Base-by-base conservation (phyloP, 805 yeast species). In the Teunomyces pallodes region DNA sequence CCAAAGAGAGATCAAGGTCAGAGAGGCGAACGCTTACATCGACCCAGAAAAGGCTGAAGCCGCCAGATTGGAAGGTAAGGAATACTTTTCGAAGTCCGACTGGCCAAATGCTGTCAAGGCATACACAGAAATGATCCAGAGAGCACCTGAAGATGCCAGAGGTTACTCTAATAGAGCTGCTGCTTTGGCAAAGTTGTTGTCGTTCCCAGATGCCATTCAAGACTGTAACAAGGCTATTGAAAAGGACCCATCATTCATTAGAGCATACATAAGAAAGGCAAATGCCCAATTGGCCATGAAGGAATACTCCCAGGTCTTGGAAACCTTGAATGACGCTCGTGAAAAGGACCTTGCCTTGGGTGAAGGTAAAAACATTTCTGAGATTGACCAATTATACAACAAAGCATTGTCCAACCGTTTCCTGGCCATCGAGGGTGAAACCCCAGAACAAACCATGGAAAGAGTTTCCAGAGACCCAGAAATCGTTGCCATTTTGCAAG, bases 111-210 rank as follows among this genome's bases (percentile, higher is more conserved):
- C 98, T 17, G 97, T 94, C 39, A 87, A 87, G 67, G 87, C 96
- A 4, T 94, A 94, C 72, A 79, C 95, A 43, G 99, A 94, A 72
- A 94, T 94, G 91, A 77, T 92, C 60, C 89, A 90, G 73, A 87
- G 99, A 67, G 90, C 91, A n/a, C 99, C 99, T 48, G 83, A 83
- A 48, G 98, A 94, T 69, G 95, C 96, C 20, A 83, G 97, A 69
- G 98, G 97, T 49, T 94, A 90, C 70, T 90, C 96, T 31, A 94
- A 94, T 76, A 87, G 99, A 72, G 99, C 99, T 46, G 99, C 99
- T 35, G 96, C 96, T 1, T 80, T 87, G 65, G 85, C 96, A 42
- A 94, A 94, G 71, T 81, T 94, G 57, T 82, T 92, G 87, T 89
- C 97, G 9, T 94, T 92, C 87, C 97, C 97, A 14, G 98, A 92